Evolutionary conservation across 2,329 filamentous ascomycete species (phyloP), one percentile per base, ranked within the genome.

Genomic region (Fusarium drepaniforme): DNA sequence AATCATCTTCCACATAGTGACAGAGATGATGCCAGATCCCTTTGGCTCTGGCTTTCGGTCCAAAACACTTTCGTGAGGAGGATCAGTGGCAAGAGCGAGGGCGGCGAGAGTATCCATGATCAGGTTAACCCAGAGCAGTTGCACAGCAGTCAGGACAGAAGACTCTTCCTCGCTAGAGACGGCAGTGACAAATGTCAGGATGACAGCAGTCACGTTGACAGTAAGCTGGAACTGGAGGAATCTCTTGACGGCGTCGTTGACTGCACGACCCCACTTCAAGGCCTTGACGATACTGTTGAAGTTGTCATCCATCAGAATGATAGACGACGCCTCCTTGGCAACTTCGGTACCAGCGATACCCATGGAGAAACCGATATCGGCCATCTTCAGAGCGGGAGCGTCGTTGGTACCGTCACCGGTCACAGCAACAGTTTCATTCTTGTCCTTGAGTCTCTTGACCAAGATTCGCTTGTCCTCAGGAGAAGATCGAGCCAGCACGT

Each of bases 1-100:
- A 72, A 98, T 98, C 96, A 98, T 98, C 88, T 98, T 98, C 96
- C 96, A 97, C 96, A 98, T 98, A 21, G 93, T 96, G 38, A 93
- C 87, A 1, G 95, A 97, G 77, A 98, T 97, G 72, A 91, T 90
- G 49, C 87, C 86, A 5, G 88, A 82, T 28, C 87, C 88, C 79
- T 88, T 89, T 69, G 84, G 87, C 79, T 91, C 90, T 1, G 90
- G 90, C 83, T 94, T 95, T 66, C 95, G 91, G 77, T 97, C 87
- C 61, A 98, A 86, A 30, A 98, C 92, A 76, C 91, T 93, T 63
- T 93, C 92, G 15, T 93, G 93, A 1, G 95, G 95, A n/a, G 95
- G 94, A 81, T 98, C 95, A 2, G 95, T 98, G 2, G 95, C 95
- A 64, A 98, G 89, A 11, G 95, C 95, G 46, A 98, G 88, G 18